Evolutionary conservation across 106 monocot genomes (phyloP).

Genomic region (Platanthera zijinensis): DNA sequence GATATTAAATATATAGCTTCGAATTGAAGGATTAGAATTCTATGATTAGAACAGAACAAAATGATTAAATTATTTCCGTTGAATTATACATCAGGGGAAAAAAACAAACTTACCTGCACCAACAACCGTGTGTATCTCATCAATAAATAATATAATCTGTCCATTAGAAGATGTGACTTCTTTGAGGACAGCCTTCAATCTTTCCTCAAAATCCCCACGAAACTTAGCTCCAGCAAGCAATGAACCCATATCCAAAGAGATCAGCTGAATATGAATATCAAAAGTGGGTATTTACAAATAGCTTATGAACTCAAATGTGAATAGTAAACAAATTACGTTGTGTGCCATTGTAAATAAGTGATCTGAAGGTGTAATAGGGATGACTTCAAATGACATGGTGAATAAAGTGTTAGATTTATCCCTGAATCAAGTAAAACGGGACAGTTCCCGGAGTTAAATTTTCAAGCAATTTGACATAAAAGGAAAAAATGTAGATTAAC

Average conservation of each 20-base stretch:
- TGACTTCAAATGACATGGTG: background rate
- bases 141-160: slow-evolving; percentile 84
- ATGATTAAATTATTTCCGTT: too few relatives aligned
- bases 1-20: too few relatives aligned
- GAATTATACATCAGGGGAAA: background rate
- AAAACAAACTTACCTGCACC: slow-evolving; percentile 55
- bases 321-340: background rate
- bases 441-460: background rate
- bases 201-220: slow-evolving; percentile 87
- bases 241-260: slow-evolving; percentile 91
- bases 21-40: too few relatives aligned
- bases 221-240: slow-evolving; percentile 87
- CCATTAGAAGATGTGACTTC: slow-evolving; percentile 85
- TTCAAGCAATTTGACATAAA: background rate
- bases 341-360: background rate
- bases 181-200: slow-evolving; percentile 81
- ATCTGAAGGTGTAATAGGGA: background rate
- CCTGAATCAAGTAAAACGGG: background rate
- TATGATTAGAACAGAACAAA: too few relatives aligned
- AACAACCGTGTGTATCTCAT: slow-evolving; percentile 90
- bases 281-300: background rate
- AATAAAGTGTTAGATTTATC: background rate
- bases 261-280: slow-evolving; percentile 33
- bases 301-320: background rate
- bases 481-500: background rate